Evolutionary conservation across 1,139 yeast genomes (phyloP), one percentile per base, ranked within the genome.

Genomic region (Candida freyschussii): DNA sequence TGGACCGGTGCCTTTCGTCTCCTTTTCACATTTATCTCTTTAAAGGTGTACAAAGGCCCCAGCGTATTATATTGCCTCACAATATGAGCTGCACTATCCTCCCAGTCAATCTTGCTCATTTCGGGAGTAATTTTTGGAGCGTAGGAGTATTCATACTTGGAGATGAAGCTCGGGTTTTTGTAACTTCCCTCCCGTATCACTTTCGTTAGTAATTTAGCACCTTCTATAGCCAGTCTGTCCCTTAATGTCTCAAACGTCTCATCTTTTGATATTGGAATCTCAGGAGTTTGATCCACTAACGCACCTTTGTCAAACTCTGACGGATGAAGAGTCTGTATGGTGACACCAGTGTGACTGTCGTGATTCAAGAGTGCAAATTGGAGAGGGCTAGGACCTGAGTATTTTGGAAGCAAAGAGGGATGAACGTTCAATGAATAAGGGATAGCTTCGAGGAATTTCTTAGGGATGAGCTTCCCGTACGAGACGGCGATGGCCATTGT

Each of bases 341-440:
- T 75, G 9, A 86, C 95, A 0, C 98, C 98, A 0, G 97, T 80
- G 18, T 37, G 44, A 1, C 44, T 26, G 44, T 82, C 91, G 32
- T 67, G 67, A 43, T 82, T 75, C 49, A 87, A 57, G 16, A 93
- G 57, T 0, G 96, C 79, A 41, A 76, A 70, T 44, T 91, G 97
- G 6, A 93, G 61, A 0, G 99, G 99, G 3, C 96, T 81, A 0
- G 97, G 78, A 0, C 99, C 99, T 2, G 89, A 72, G 50, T 84
- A 78, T 32, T 60, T 63, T 0, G 98, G 98, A 10, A 91, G 65
- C 13, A 89, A 57, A 0, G 96, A 86, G 0, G 99, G 99, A 54
- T 91, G 99, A 0, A 91, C 89, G 52, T 91, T 91, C 16, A 91
- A 52, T 0, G 96, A 94, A 50, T 59, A 75, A 8, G 59, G 56